Evolutionary conservation across 2,329 filamentous ascomycete genomes (phyloP), one percentile per base, ranked within the genome.

Genomic region (Venturia nashicola): DNA sequence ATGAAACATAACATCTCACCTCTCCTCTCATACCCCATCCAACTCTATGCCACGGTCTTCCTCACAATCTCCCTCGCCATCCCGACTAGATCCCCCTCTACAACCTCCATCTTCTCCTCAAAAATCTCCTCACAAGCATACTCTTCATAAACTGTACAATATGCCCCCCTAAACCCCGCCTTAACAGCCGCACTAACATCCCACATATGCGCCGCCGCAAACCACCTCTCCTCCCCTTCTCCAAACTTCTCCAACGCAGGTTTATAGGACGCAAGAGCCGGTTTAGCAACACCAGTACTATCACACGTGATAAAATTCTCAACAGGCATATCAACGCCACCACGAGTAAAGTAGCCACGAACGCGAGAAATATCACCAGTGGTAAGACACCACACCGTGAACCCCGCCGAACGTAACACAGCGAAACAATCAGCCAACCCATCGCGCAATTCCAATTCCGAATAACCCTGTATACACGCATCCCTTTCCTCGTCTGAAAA

Each of bases 171-270:
- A 66, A 66, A 73, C 67, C 80, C 80, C n/a, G 75, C 76, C 64
- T 74, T 75, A 59, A 74, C 75, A 9, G 82, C 82, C 3, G 81
- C 80, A 20, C 76, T 76, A 1, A 82, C 81, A 73, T 85, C 82
- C 83, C 82, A 85, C 76, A 81, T 80, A 71, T 85, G 83, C 27
- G 81, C 82, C 0, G 83, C 82, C 0, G 80, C 82, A 69, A 84
- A 84, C 82, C 82, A 84, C 65, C 71, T 66, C 54, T 78, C 69
- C 2, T 67, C 72, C 0, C 73, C 71, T 0, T 68, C 67, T 0
- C 67, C 75, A 64, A 83, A 76, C 60, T 69, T 71, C n/a, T 75
- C 74, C 42, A 79, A 70, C 6, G 80, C 69, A 0, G 75, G 73
- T 65, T 71, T 68, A 67, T 84, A 84, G 0, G 79, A 77, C 34